Base-by-base conservation (phyloP, 1,284 basidiomycete genomes). In the Pterula multifida region DNA sequence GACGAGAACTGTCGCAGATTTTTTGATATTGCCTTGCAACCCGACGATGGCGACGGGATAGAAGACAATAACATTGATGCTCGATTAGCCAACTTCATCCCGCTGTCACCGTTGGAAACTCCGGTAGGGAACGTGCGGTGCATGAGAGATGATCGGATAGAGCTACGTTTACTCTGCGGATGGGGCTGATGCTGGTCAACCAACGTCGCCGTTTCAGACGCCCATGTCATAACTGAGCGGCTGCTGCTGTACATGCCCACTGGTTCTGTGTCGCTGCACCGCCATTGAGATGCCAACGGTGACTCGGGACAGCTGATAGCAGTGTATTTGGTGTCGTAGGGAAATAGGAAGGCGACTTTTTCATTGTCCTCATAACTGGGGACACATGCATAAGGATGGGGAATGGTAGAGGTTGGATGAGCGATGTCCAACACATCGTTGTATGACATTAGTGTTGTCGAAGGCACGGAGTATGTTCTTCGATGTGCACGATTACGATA, bases 401-500 rank as follows among this genome's bases (percentile, higher is more conserved):
- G 15, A 32, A 32, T 6, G 28, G 6, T 6, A 15, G 6, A 6
- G 15, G 28, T 6, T 6, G 6, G 28, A 32, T 15, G 6, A 6
- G 28, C 28, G 28, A 32, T 32, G 28, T 32, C 28, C 6, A 32
- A 15, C 6, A 32, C 28, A 32, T 32, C 15, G 6, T 32, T 6
- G 15, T 35, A 19, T 36, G 53, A 52, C 2, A 26, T 51, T 26
- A 55, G 49, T 48, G 53, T 46, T 35, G 45, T 28, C 6, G 19
- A 13, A 3, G 45, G 44, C 3, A 28, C 36, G 32, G 26, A 49
- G 28, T 48, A 35, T 24, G 23, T 50, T 54, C 52, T 32, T 24
- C 39, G 25, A 23, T 24, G 44, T 39, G 52, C 45, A 50, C 55
- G 54, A 42, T 53, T 54, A 36, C 55, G 61, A 53, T 55, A 50